Evolutionary conservation across 169 alveolate species (phyloP), one percentile per base, ranked within the genome.

Genomic region (Cystoisospora suis): DNA sequence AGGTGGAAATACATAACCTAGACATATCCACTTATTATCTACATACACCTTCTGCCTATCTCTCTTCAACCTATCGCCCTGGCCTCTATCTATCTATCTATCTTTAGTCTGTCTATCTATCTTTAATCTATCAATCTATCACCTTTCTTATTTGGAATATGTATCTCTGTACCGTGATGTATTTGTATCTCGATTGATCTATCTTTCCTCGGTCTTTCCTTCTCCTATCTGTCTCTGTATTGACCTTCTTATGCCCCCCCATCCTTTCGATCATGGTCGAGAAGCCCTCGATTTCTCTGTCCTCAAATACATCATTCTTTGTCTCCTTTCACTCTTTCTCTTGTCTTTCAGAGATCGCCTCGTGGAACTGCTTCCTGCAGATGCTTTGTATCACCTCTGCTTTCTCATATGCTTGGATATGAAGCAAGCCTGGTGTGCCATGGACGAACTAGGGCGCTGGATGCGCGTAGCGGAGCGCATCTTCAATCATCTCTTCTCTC

Each of bases 341-440:
- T 46, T 42, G 6, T 9, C 32, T 49, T 29, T 0, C 75, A 81
- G 88, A 53, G 88, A 49, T 0, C 61, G 46, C 7, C 44, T 81
- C 17, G 88, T 53, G 61, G 47, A 29, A 34, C 3, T 38, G 58
- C 88, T 81, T 12, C 88, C 88, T n/a, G 40, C 88, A 5, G 29
- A 72, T 1, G 47, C 70, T 44, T 0, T 81, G 1, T 32, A 44
- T n/a, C 3, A 27, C 75, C 49, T 81, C 36, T 49, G 75, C 36
- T 32, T 81, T 36, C 27, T 81, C 49, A 53, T 81, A 4, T 81
- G 88, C 75, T 32, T 81, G 27, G 88, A 81, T 53, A 17, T 81
- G 75, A 45, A 23, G n/a, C 88, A 81, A 44, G 88, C 88, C 42
- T 81, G 88, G 88, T 5, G 46, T 20, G 88, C 88, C 9, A 5